Percentiles rank a stretch among this genome's conserved stretches.
These are phyloP conservation scores for Paramecium primaurelia DNA, from an alignment of 73 alveolate species.

Conservation along the genomic window DNA sequence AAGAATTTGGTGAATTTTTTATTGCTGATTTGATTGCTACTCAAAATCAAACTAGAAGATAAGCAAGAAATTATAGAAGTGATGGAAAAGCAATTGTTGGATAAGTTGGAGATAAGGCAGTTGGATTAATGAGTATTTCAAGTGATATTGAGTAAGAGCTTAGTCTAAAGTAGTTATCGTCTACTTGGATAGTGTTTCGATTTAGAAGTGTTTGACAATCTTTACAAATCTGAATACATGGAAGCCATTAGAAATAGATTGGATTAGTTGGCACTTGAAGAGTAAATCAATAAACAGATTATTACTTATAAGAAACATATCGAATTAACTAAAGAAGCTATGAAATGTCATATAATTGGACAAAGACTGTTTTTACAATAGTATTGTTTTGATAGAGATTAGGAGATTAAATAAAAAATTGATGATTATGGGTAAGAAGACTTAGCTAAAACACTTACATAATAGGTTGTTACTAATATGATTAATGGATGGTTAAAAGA, in stretches of 20 bases:
- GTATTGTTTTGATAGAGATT: constrained; percentile 75
- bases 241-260: constrained; percentile 92
- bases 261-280: constrained; percentile 78
- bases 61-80: constrained; percentile 49
- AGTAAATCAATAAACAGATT: constrained; percentile 74
- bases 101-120: constrained; percentile 97
- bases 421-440: constrained; percentile 76
- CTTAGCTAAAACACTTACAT: constrained; percentile 72
- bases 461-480: constrained; percentile 79
- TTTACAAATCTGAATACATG: constrained; percentile 95
- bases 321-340: constrained; percentile 90
- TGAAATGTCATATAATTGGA: constrained; percentile 95
- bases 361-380: constrained; percentile 93
- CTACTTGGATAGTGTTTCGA: constrained; percentile 94
- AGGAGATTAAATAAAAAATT: constrained; percentile 72
- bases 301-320: constrained; percentile 72
- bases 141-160: constrained; percentile 94
- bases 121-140: constrained; percentile 94
- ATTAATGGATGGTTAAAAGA: constrained; percentile 79
- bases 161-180: constrained; percentile 54
- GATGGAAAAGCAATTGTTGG: constrained; percentile 95
- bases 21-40: constrained; percentile 93
- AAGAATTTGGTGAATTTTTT: constrained; percentile 87
- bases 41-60: constrained; percentile 69
- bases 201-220: constrained; percentile 94